Percentiles rank a stretch among this genome's conserved stretches.
Conservation (phyloP, 768 basidiomycete species). For the Cytidiella melzeri region DNA sequence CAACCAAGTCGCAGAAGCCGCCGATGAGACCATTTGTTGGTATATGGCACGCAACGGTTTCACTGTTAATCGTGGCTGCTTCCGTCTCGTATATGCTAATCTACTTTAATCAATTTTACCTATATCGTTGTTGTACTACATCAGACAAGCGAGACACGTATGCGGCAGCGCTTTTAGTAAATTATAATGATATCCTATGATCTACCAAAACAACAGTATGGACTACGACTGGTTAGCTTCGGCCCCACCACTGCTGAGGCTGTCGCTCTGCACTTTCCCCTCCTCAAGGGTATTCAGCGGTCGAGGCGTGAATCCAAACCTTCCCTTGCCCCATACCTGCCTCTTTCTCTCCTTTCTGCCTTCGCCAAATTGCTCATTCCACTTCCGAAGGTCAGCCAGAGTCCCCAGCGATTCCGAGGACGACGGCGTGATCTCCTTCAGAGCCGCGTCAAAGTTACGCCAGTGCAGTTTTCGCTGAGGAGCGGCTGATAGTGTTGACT, state of each 20-base stretch:
- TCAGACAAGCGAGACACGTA: no score
- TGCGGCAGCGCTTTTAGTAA: no score
- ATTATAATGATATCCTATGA: background rate
- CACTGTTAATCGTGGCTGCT: no score
- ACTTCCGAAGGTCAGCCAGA: conserved; percentile 70
- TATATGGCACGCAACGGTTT: no score
- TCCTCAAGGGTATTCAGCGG: conserved; percentile 32
- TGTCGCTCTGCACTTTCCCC: conserved; percentile 32
- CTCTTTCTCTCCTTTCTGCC: conserved; percentile 61
- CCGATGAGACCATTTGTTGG: conserved; percentile 13
- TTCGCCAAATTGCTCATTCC: conserved; percentile 95
- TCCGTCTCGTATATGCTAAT: no score
- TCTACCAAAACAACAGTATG: background rate
- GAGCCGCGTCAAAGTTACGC: conserved; percentile 76
- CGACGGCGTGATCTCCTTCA: conserved; percentile 87
- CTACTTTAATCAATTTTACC: no score
- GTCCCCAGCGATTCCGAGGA: conserved; percentile 78
- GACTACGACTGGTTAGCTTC: background rate
- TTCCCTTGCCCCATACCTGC: conserved; percentile 80
- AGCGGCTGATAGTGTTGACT: background rate
- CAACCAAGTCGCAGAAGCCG: conserved; percentile 19
- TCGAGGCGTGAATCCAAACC: conserved; percentile 76
- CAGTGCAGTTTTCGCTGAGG: conserved; percentile 36
- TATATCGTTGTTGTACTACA: no score
- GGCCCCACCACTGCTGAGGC: background rate